These are phyloP conservation scores for Boletus subparvulus DNA, from an alignment of 768 basidiomycete genomes.

Conservation along the genomic window DNA sequence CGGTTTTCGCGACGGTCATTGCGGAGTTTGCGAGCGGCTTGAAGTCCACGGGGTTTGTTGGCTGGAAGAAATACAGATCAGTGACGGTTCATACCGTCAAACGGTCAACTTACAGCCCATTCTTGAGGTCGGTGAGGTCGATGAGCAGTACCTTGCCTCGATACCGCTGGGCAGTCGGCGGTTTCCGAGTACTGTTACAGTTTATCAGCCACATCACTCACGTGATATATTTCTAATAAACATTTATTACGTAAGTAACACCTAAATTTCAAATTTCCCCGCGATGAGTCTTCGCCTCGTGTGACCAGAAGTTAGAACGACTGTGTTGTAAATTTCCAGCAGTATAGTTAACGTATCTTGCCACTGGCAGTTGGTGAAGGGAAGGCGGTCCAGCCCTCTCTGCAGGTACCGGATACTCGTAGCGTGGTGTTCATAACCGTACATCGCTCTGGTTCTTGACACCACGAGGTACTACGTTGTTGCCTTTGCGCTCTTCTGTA, in stretches of 20 bases:
- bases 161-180: conserved; percentile 24
- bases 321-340: background rate
- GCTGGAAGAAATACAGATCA: conserved; percentile 44
- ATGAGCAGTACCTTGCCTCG: conserved; percentile 27
- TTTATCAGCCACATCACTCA: conserved; percentile 37
- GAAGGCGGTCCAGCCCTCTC: conserved; percentile 36
- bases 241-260: background rate
- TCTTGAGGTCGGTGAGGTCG: conserved; percentile 58
- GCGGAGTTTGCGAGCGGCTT: conserved; percentile 98
- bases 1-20: conserved; percentile 92
- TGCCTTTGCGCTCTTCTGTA: no score
- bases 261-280: background rate
- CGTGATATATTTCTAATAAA: conserved; percentile 1
- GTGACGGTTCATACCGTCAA: conserved; percentile 6
- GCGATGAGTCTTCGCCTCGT: no score
- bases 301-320: no score
- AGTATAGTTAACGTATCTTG: conserved; percentile 8
- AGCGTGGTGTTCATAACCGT: background rate
- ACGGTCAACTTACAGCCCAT: conserved; percentile 76
- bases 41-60: conserved; percentile 99
- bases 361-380: conserved; percentile 40
- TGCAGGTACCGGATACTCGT: background rate
- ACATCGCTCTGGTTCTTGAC: no score
- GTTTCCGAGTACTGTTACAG: conserved; percentile 41
- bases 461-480: no score